Evolutionary conservation across 2,329 filamentous ascomycete species (phyloP).

Genomic region (Sclerotinia glacialis): DNA sequence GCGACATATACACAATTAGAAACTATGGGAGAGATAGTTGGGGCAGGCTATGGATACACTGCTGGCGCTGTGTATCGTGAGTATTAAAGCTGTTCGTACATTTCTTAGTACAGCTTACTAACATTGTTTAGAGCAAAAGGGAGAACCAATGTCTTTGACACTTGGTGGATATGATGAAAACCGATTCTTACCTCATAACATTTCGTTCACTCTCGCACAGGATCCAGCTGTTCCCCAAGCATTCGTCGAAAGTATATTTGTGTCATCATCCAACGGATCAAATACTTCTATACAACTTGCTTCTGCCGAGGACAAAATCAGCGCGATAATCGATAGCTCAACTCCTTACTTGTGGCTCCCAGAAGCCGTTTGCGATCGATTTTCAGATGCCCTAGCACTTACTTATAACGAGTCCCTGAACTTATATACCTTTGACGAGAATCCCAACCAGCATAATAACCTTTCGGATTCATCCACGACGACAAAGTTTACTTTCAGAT

Average conservation of each 20-base stretch:
- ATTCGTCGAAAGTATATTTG: conserved; percentile 32
- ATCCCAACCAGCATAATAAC: conserved; percentile 51
- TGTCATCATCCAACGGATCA: conserved; percentile 38
- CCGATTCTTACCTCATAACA: conserved; percentile 59
- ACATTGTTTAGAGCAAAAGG: conserved; percentile 42
- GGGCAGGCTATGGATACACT: conserved; percentile 68
- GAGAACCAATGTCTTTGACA: conserved; percentile 57
- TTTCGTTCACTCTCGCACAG: conserved; percentile 55
- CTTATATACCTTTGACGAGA: conserved; percentile 61
- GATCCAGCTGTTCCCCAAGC: conserved; percentile 46
- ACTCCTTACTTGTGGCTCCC: conserved; percentile 65
- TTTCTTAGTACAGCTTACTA: conserved; percentile 24
- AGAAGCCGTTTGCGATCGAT: conserved; percentile 56
- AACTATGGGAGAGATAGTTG: conserved; percentile 53
- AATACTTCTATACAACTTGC: conserved; percentile 43
- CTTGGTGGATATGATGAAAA: conserved; percentile 68
- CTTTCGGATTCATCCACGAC: conserved; percentile 45
- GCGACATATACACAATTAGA: background rate
- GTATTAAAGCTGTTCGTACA: conserved; percentile 31
- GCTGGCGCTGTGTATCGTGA: conserved; percentile 70
- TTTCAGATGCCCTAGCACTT: conserved; percentile 62
- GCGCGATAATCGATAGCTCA: conserved; percentile 55
- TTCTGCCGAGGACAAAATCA: conserved; percentile 30
- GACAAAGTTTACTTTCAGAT: conserved; percentile 52
- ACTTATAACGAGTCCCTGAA: conserved; percentile 62